Base-by-base conservation (phyloP, 2,329 filamentous ascomycete genomes). In the Didymella pinodella region DNA sequence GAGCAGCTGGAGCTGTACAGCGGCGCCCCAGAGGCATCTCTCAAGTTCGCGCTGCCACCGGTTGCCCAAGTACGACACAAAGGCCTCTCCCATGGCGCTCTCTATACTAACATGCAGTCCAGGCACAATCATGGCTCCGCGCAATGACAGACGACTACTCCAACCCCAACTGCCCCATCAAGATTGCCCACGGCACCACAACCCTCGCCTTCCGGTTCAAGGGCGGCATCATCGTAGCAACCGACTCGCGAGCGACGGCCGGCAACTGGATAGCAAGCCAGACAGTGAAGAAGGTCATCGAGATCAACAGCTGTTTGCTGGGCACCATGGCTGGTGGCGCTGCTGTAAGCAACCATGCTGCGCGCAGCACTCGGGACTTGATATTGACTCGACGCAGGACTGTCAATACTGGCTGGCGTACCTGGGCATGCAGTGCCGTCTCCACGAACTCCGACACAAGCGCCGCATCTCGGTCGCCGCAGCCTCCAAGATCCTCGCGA, bases 351-450 rank as follows among this genome's bases (percentile, higher is more conserved):
- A 48, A 10, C 20, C 40, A 20, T 47, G 40, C 16, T 20, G 11
- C n/a, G 10, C n/a, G 5, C 8, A 31, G 28, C 10, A 14, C 0
- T 11, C 11, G 46, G 26, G n/a, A 45, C 26, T 48, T 16, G 7
- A 45, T 47, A 50, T 40, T 71, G 62, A 75, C 67, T 48, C 57
- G 44, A 18, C 18, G 47, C 66, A 90, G 88, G 95, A 99, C 82
- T 99, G 95, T 81, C 95, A 98, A 88, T 98, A 97, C 86, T 99
- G 95, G 95, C 90, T 99, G 66, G 93, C 93, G 75, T 99, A 96
- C 85, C 87, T 99, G 67, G 95, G 94, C 74, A 97, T 98, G 90
- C 93, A 99, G 85, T 99, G 95, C 84, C 93, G 95, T 60, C 91
- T 99, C 66, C 94, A 99, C 84, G 95, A 99, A 84, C 93, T 99